phyloP scores from a whole-genome alignment of 2,329 filamentous ascomycete species.

The Venturia effusa region DNA sequence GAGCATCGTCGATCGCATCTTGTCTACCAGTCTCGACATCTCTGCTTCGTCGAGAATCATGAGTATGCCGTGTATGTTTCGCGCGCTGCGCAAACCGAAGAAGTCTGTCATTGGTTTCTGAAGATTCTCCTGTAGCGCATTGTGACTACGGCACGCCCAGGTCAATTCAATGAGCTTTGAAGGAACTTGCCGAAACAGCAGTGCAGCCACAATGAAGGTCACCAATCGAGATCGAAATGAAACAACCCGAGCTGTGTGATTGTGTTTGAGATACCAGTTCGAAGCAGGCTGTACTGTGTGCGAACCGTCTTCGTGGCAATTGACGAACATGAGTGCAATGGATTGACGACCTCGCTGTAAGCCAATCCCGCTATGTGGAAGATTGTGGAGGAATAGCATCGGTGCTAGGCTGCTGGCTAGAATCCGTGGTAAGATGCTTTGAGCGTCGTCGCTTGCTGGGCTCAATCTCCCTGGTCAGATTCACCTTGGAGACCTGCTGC shows the following conservation, averaged over 20 bases:
- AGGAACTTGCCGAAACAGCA: neutral
- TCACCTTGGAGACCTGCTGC: neutral
- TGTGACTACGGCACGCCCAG: neutral
- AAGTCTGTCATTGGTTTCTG: conserved; percentile 15
- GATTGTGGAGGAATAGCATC: neutral
- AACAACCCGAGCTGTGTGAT: neutral
- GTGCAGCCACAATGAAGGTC: too few relatives aligned
- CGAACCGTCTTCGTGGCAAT: neutral
- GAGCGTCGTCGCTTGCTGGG: neutral
- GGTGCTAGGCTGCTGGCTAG: neutral
- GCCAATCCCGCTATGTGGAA: neutral
- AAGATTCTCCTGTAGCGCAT: neutral
- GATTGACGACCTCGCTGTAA: neutral
- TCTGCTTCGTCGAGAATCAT: neutral
- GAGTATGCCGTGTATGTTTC: neutral
- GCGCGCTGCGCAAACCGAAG: neutral
- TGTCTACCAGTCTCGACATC: conserved; percentile 24
- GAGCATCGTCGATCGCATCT: conserved; percentile 52
- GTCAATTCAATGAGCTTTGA: neutral
- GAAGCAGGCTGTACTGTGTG: neutral
- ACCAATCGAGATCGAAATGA: neutral
- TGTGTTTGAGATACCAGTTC: neutral
- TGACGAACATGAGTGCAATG: neutral
- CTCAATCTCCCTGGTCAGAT: conserved; percentile 32
- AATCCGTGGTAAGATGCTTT: neutral